Evolutionary conservation across 2,329 filamentous ascomycete species (phyloP), one percentile per base, ranked within the genome.

Genomic region (Ceratocystis alfenasii): DNA sequence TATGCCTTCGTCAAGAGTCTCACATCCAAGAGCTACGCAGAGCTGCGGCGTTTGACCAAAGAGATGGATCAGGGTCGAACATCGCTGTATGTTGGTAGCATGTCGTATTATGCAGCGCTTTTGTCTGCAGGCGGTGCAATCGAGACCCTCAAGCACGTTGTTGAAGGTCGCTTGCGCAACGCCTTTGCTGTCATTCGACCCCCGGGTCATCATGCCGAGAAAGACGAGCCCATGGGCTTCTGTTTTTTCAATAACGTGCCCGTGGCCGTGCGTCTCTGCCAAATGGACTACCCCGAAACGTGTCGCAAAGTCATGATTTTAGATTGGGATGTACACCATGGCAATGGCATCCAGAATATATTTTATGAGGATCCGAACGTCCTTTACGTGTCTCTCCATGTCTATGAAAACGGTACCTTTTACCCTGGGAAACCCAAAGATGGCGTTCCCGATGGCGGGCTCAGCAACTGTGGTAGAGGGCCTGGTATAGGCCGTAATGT

Each of bases 161-260:
- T 94, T 28, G 81, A 82, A 2, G 88, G 89, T 2, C 82, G 85
- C 66, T 88, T 96, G 64, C 96, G 95, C 75, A 99, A 99, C 72
- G 91, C 90, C 0, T 94, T 99, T 73, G 94, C 94, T 0, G 87
- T 99, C 46, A 96, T 99, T 71, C 85, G 94, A 15, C 94, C 94
- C 1, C 94, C 94, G 0, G 94, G 94, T 0, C 94, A 99, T 72
- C 94, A 99, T 74, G 94, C 94, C 0, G 94, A 99, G 73, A 86
- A 85, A 67, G 83, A 94, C 71, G 80, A 86, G 45, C 84, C 93
- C 0, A 94, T 96, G 82, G 94, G 94, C 0, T 99, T 99, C 73
- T 99, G 94, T 74, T 83, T 97, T 67, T 97, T 97, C 78, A 96
- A 99, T 77, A 99, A 99, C 72, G 94, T 97, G 2, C 91, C 90